Conservation (phyloP, 1,284 basidiomycete genomes). For the Psilocybe mexicana region DNA sequence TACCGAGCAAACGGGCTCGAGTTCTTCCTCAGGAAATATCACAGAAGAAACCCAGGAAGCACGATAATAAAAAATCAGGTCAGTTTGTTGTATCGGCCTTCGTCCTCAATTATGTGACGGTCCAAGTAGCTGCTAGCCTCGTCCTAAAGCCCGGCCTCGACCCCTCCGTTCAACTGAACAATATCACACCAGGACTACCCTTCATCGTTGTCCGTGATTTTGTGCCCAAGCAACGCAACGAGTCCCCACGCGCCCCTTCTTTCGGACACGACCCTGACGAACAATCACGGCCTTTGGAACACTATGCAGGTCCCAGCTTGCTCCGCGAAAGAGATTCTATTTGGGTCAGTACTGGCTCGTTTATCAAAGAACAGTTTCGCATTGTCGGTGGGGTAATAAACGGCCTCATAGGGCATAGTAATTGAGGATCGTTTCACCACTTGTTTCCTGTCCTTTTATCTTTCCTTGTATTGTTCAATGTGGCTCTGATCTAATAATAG, state of each 20-base stretch:
- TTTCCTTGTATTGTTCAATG: not conserved
- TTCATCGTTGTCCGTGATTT: not conserved
- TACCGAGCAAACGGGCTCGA: not conserved
- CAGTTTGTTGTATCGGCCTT: not conserved
- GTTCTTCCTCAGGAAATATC: not conserved
- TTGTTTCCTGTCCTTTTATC: not conserved
- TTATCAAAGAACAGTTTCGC: not conserved
- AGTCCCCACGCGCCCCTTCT: no score
- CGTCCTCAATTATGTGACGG: no score
- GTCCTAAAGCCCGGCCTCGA: not conserved
- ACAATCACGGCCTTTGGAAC: no score
- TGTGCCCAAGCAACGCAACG: not conserved
- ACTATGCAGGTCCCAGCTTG: no score
- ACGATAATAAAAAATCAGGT: not conserved
- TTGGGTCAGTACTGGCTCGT: no score
- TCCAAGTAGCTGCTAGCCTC: not conserved
- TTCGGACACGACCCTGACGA: no score
- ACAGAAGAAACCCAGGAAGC: not conserved
- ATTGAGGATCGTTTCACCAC: not conserved
- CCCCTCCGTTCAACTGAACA: not conserved
- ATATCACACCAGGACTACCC: not conserved
- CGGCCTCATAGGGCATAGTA: not conserved
- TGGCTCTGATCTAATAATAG: constrained; percentile 1
- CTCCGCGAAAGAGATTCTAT: no score
- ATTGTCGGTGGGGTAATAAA: not conserved